Evolutionary conservation across 129 eudicot genomes (phyloP).

Genomic region (Tagetes patula): DNA sequence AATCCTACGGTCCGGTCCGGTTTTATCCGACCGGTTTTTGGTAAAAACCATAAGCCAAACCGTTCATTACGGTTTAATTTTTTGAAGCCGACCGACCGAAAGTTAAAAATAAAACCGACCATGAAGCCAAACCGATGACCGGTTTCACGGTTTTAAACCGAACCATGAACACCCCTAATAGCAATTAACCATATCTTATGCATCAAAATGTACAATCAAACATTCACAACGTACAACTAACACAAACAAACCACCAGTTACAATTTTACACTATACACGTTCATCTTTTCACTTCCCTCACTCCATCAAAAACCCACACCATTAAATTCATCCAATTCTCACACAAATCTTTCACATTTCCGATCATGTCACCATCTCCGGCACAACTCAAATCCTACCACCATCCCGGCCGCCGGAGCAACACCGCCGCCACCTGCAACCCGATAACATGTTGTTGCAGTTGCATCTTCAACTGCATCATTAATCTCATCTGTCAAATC

Average conservation of each 20-base stretch:
- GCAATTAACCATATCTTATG: neutral
- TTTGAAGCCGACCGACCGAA: too few relatives aligned
- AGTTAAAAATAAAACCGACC: too few relatives aligned
- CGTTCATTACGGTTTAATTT: too few relatives aligned
- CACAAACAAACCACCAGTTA: neutral
- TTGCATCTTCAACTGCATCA: slow-evolving; percentile 54
- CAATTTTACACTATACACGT: neutral
- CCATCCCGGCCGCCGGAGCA: slow-evolving; percentile 35
- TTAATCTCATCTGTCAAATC: slow-evolving; percentile 56
- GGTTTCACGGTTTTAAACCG: too few relatives aligned
- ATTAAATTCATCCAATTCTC: neutral
- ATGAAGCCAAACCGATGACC: too few relatives aligned
- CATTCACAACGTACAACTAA: neutral
- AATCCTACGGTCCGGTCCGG: too few relatives aligned
- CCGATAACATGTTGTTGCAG: slow-evolving; percentile 61
- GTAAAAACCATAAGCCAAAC: too few relatives aligned
- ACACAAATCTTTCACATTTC: neutral
- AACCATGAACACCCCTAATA: too few relatives aligned
- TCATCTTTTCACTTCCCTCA: neutral
- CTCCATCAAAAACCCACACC: neutral
- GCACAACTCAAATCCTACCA: slow-evolving; percentile 43
- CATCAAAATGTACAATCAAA: slow-evolving; percentile 2
- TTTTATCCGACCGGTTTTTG: too few relatives aligned
- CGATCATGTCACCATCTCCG: slow-evolving; percentile 42
- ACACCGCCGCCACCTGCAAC: slow-evolving; percentile 35